These are phyloP conservation scores for California macrophylla DNA, from an alignment of 441 rosid species.

Conservation along the genomic window DNA sequence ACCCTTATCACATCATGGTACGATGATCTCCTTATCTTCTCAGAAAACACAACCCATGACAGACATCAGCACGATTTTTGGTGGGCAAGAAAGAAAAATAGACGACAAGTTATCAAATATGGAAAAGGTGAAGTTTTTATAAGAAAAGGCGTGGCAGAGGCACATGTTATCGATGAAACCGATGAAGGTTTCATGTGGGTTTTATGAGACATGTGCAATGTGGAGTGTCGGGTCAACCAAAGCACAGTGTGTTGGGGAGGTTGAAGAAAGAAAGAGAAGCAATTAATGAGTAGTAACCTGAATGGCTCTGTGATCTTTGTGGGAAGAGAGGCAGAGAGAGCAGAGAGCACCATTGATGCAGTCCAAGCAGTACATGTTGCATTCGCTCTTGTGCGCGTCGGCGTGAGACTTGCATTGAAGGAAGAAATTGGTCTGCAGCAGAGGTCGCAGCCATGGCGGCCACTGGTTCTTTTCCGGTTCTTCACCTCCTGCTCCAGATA, in stretches of 20 bases:
- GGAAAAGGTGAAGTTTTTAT: background rate
- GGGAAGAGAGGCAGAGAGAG: constrained; percentile 32
- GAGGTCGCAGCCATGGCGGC: constrained; percentile 15
- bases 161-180: no score
- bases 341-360: constrained; percentile 40
- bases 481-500: constrained; percentile 20
- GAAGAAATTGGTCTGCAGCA: constrained; percentile 33
- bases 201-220: no score
- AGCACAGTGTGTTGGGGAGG: background rate
- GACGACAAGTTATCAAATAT: background rate
- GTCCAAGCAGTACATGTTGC: constrained; percentile 45
- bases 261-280: background rate
- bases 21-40: constrained; percentile 44
- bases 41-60: background rate
- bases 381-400: constrained; percentile 22
- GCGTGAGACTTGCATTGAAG: constrained; percentile 14
- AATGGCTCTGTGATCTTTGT: constrained; percentile 35
- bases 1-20: constrained; percentile 53
- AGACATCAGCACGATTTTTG: no score
- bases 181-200: no score
- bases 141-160: no score
- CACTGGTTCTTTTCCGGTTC: background rate
- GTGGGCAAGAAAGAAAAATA: background rate
- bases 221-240: no score
- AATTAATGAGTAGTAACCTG: constrained; percentile 19